phyloP scores from a whole-genome alignment of 2,329 filamentous ascomycete species.

The Elsinoe ampelina region DNA sequence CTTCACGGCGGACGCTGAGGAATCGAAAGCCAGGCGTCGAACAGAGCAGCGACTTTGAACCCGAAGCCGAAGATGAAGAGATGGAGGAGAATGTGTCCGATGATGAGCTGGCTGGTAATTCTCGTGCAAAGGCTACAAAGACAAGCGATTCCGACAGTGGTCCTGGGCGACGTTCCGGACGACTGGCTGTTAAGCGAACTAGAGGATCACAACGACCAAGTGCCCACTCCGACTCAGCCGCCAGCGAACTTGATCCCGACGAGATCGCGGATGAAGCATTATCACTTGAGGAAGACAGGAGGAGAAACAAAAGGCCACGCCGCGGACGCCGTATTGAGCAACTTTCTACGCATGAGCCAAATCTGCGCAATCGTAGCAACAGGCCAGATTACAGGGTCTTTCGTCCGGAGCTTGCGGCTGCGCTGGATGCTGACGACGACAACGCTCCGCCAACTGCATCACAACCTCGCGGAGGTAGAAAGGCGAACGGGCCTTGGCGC shows the following conservation, averaged over 20 bases:
- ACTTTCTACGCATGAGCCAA: slow-evolving; percentile 36
- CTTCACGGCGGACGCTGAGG: slow-evolving; percentile 31
- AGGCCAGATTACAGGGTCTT: slow-evolving; percentile 80
- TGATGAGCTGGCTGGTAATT: slow-evolving; percentile 13
- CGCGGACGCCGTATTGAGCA: slow-evolving; percentile 16
- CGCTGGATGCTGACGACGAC: slow-evolving; percentile 67
- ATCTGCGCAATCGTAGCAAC: slow-evolving; percentile 53
- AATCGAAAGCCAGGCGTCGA: slow-evolving; percentile 37
- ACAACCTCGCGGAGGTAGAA: slow-evolving; percentile 47
- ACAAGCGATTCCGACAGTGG: slow-evolving; percentile 26
- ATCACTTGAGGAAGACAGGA: slow-evolving; percentile 46
- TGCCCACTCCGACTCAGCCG: slow-evolving; percentile 39
- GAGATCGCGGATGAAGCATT: slow-evolving; percentile 49
- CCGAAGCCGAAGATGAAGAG: slow-evolving; percentile 47
- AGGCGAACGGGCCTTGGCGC: slow-evolving; percentile 57
- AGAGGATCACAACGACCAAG: slow-evolving; percentile 30
- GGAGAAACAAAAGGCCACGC: slow-evolving; percentile 33
- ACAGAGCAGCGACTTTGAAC: slow-evolving; percentile 56
- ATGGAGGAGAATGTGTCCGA: slow-evolving; percentile 33
- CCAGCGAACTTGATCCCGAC: slow-evolving; percentile 38
- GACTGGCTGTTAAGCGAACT: slow-evolving; percentile 41
- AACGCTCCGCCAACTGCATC: slow-evolving; percentile 48
- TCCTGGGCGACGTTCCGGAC: slow-evolving; percentile 39
- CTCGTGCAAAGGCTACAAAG: slow-evolving; percentile 25
- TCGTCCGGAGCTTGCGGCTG: slow-evolving; percentile 60